Evolutionary conservation across 257 asterid species (phyloP).

Genomic region (Ehretia macrophylla): DNA sequence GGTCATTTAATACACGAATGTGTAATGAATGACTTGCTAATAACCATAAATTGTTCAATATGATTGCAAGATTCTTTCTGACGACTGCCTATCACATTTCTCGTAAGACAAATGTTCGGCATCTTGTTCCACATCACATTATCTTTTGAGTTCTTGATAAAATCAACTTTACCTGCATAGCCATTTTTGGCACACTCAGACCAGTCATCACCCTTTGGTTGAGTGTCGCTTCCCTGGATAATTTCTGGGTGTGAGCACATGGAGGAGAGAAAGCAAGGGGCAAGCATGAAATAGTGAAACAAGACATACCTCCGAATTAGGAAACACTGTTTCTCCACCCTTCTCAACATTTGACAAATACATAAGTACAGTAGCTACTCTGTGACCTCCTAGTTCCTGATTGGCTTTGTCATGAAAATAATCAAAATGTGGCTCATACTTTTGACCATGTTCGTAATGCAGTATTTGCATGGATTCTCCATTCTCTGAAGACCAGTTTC

Average conservation of each 20-base stretch:
- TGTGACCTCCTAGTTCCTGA: conserved; percentile 77
- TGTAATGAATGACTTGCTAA: no score
- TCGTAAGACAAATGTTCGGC: no score
- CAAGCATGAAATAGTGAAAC: not conserved
- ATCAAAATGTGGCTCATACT: conserved; percentile 88
- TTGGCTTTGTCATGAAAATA: conserved; percentile 67
- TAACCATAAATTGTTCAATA: no score
- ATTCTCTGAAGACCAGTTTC: conserved; percentile 42
- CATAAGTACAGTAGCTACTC: conserved; percentile 91
- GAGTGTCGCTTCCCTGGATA: conserved; percentile 46
- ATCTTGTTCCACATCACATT: no score
- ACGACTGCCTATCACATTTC: no score
- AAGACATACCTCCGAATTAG: conserved; percentile 51
- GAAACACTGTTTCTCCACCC: conserved; percentile 92
- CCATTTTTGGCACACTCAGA: conserved; percentile 87
- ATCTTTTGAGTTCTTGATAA: no score
- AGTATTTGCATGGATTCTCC: conserved; percentile 86
- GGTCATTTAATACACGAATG: no score
- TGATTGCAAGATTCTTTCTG: no score
- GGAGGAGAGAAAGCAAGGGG: conserved; percentile 1
- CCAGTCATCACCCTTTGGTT: conserved; percentile 64
- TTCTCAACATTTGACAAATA: conserved; percentile 62
- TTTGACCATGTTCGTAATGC: conserved; percentile 81
- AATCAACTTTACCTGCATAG: conserved; percentile 52
- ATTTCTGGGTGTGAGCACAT: not conserved